These are phyloP conservation scores for Venturia carpophila DNA, from an alignment of 2,329 filamentous ascomycete species.

Conservation along the genomic window DNA sequence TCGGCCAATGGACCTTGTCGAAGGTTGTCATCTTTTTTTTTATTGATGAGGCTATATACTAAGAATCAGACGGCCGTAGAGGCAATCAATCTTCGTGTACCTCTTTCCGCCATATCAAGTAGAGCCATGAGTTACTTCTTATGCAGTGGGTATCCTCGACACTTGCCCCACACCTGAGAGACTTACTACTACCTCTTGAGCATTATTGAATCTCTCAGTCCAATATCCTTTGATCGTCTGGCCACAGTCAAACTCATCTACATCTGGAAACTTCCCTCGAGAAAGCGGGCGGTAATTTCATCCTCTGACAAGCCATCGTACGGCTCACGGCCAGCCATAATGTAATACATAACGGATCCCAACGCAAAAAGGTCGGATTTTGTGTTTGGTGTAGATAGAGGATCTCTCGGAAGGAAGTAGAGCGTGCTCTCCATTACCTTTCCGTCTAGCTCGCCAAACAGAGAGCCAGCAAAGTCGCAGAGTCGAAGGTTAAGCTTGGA, in stretches of 20 bases:
- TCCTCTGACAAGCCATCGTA: conserved; percentile 27
- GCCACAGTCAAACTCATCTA: conserved; percentile 25
- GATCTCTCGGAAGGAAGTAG: conserved; percentile 23
- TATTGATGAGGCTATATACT: too few relatives aligned
- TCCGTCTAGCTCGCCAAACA: conserved; percentile 26
- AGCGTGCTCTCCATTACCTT: conserved; percentile 23
- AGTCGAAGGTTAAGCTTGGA: conserved; percentile 31
- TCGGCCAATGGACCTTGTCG: too few relatives aligned
- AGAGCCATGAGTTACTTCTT: too few relatives aligned
- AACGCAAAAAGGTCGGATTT: conserved; percentile 32
- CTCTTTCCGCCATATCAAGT: too few relatives aligned
- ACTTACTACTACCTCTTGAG: conserved; percentile 22
- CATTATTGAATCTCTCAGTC: conserved; percentile 22
- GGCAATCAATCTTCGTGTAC: too few relatives aligned
- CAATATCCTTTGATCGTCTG: conserved; percentile 28
- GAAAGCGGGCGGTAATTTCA: conserved; percentile 26
- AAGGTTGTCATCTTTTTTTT: too few relatives aligned
- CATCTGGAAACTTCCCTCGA: conserved; percentile 26
- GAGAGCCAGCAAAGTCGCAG: conserved; percentile 33
- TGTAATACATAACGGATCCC: conserved; percentile 31
- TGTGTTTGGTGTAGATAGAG: conserved; percentile 22
- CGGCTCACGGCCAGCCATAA: conserved; percentile 30
- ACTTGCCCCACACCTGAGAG: too few relatives aligned
- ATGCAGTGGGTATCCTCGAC: too few relatives aligned
- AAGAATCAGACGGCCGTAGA: too few relatives aligned